Conservation (phyloP, 2,329 filamentous ascomycete species). For the Sarocladium brachiariae region DNA sequence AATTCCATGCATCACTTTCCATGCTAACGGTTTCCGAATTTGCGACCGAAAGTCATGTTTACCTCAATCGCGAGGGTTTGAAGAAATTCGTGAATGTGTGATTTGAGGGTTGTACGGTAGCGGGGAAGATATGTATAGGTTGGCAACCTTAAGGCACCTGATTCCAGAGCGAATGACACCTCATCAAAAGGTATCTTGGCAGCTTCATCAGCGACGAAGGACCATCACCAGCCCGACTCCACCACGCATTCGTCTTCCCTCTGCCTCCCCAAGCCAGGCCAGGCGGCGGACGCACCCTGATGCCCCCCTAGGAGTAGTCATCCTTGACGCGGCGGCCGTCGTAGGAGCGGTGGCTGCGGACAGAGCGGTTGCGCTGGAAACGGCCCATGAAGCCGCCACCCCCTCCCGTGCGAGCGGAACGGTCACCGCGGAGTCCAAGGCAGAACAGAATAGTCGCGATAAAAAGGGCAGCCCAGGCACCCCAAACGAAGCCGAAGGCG, state of each 20-base stretch:
- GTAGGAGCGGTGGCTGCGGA: conserved; percentile 32
- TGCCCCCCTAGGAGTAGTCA: conserved; percentile 49
- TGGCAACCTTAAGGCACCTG: too few relatives aligned
- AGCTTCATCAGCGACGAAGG: too few relatives aligned
- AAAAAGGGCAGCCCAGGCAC: conserved; percentile 57
- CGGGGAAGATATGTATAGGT: too few relatives aligned
- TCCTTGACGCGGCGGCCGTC: conserved; percentile 59
- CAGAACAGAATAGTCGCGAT: conserved; percentile 63
- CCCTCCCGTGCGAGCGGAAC: conserved; percentile 22
- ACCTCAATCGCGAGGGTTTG: too few relatives aligned
- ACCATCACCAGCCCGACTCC: not conserved
- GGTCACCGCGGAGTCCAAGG: conserved; percentile 49
- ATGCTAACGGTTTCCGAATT: too few relatives aligned
- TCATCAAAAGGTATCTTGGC: too few relatives aligned
- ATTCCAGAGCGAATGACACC: too few relatives aligned
- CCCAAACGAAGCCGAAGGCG: conserved; percentile 74
- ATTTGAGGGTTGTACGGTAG: too few relatives aligned
- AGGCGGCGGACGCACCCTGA: not conserved
- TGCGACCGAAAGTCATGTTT: too few relatives aligned
- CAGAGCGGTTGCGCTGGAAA: conserved; percentile 25
- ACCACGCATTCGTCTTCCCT: not conserved
- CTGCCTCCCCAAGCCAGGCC: not conserved
- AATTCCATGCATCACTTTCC: too few relatives aligned
- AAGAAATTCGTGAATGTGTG: too few relatives aligned
- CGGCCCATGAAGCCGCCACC: conserved; percentile 14